Base-by-base conservation (phyloP, 2,329 filamentous ascomycete species). In the Leptographium flavum region DNA sequence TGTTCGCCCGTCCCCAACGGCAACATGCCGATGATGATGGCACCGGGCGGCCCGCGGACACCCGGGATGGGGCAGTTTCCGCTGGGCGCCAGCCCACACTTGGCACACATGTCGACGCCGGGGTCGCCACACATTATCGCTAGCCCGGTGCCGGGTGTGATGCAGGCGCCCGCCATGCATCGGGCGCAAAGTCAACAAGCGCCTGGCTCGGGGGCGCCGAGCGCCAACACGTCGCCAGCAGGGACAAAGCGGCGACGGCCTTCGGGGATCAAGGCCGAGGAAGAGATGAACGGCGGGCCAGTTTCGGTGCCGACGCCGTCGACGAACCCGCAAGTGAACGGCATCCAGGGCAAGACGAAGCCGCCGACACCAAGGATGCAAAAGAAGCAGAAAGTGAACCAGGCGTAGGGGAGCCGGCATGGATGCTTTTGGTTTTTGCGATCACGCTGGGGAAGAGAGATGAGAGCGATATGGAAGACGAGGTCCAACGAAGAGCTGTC, bases 181-280 rank as follows among this genome's bases (percentile, higher is more conserved):
- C 64, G 77, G 49, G 77, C 82, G 57, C 74, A 76, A 51, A 81
- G 77, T 57, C 78, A 81, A 57, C 79, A 82, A 56, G 79, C 78
- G 33, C 79, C 77, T 28, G 76, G 66, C 57, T 81, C 77, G 10
- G 77, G 74, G 57, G 78, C 76, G 2, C 76, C 76, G 7, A 81
- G 76, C 56, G 76, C 78, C 46, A 82, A 81, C 60, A 82, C 79
- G 5, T 79, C 74, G 28, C 76, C 76, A 33, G 69, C 72, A 22
- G 74, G 71, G 30, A 76, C 76, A 52, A 79, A 79, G 60, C 65
- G 74, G 45, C 62, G 74, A 53, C 65, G 74, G 27, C 70, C 73
- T 1, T 77, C 73, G 0, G 68, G 68, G 4, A 71, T 78, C 19
- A 78, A 78, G 61, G 58, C 61, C 5, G 74, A 78, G 50, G 74